Base-by-base conservation (phyloP, 805 yeast genomes). In the Blastobotrys peoriensis region DNA sequence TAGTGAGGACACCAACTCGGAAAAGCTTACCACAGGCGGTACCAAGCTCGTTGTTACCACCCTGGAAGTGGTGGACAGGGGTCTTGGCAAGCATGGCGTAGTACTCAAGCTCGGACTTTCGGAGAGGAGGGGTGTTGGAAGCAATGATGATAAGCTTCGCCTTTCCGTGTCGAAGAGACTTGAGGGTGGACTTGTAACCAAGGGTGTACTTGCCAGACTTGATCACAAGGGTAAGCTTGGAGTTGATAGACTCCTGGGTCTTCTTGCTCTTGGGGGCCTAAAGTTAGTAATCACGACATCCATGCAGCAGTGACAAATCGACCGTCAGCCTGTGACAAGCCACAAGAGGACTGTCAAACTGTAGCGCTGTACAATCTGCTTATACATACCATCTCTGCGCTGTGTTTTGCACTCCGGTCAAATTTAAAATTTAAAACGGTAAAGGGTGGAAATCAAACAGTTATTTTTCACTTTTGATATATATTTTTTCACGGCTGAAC, bases 1-100 rank as follows among this genome's bases (percentile, higher is more conserved):
- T 73, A 67, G 97, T 78, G 67, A 93, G 78, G 68, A 89, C 91
- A 80, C 98, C 98, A 65, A 93, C 98, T 80, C 97, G 87, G 96
- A 93, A 93, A 69, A 93, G 87, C 77, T 86, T 91, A 89, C 99
- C 99, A 78, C 96, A 91, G 64, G 96, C 96, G 65, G 99, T 93
- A 81, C 97, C 98, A 70, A 91, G 86, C 79, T 91, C 98, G 78
- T 91, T 91, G 96, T 91, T 91, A 75, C 96, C 95, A 81, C 97
- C 98, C 76, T 83, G 93, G 95, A 89, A 93, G 89, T 89, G 94
- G 93, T 91, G 89, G 60, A 82, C 83, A 57, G 75, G 77, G 71
- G 96, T 86, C 86, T 89, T 91, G 72, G 98, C 85, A 73, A 93
- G 84, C 98, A 93, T 91, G 69, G 98, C 97, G 87, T 93, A 93